Conservation (phyloP, 306 rosid species). For the Styphnolobium japonicum region DNA sequence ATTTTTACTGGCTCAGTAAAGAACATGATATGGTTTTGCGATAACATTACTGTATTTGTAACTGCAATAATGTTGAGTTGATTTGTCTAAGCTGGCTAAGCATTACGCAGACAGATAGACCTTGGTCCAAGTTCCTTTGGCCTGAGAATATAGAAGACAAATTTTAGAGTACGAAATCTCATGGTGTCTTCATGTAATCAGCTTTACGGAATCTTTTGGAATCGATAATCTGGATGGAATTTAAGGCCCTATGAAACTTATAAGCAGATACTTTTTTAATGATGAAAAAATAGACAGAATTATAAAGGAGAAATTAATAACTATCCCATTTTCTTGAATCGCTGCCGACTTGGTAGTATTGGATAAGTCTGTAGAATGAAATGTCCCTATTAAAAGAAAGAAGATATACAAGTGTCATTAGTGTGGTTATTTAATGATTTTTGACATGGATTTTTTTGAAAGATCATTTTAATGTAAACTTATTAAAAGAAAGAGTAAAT, state of each 20-base stretch:
- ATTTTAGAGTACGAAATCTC: neutral
- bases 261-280: neutral
- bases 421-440: no score
- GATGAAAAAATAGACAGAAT: neutral
- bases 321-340: neutral
- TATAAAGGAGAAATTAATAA: neutral
- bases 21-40: conserved; percentile 36
- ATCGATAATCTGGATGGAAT: neutral
- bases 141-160: neutral
- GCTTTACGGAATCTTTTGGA: neutral
- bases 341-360: neutral
- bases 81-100: conserved; percentile 29
- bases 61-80: conserved; percentile 32
- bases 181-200: neutral
- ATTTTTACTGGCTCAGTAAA: conserved; percentile 25
- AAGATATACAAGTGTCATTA: no score
- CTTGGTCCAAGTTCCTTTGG: conserved; percentile 3
- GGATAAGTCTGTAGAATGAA: neutral
- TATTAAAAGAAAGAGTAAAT: no score
- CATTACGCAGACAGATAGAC: neutral
- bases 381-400: no score
- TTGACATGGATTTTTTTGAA: no score
- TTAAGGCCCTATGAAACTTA: neutral
- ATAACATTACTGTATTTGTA: neutral
- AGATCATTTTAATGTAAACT: no score